phyloP scores from a whole-genome alignment of 1,284 basidiomycete genomes.

The Porogramme epimiltina region DNA sequence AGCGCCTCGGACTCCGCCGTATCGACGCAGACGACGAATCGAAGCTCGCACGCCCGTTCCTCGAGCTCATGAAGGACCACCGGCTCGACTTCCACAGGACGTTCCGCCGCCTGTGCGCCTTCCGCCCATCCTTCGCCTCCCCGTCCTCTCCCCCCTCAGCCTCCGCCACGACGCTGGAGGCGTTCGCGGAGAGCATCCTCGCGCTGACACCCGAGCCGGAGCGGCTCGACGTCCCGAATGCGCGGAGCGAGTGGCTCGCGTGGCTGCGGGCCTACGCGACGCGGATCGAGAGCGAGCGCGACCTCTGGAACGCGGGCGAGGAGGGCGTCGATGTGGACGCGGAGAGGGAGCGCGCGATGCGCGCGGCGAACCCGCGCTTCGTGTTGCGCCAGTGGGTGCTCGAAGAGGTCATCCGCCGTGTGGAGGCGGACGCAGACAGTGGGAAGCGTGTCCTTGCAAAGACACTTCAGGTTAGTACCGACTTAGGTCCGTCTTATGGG shows the following conservation, averaged over 20 bases:
- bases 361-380: slow-evolving; percentile 80
- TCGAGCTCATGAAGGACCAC: slow-evolving; percentile 70
- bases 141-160: slow-evolving; percentile 33
- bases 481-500: no score
- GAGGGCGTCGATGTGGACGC: slow-evolving; percentile 36
- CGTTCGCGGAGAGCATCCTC: slow-evolving; percentile 55
- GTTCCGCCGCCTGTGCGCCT: slow-evolving; percentile 71
- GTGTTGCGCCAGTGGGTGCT: slow-evolving; percentile 91
- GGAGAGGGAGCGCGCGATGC: slow-evolving; percentile 49
- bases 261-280: slow-evolving; percentile 75
- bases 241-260: slow-evolving; percentile 49
- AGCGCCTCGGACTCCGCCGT: slow-evolving; percentile 77
- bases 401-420: slow-evolving; percentile 81
- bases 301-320: slow-evolving; percentile 36
- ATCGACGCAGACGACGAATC: slow-evolving; percentile 59
- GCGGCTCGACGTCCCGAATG: slow-evolving; percentile 43
- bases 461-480: slow-evolving; percentile 67
- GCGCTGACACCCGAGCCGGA: slow-evolving; percentile 46
- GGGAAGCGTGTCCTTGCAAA: slow-evolving; percentile 71
- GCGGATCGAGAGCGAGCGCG: slow-evolving; percentile 59
- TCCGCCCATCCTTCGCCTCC: slow-evolving; percentile 52
- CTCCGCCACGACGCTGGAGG: slow-evolving; percentile 22
- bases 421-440: slow-evolving; percentile 61
- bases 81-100: slow-evolving; percentile 83
- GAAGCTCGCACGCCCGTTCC: slow-evolving; percentile 60